Evolutionary conservation across 768 basidiomycete genomes (phyloP).

Genomic region (Suillus discolor): DNA sequence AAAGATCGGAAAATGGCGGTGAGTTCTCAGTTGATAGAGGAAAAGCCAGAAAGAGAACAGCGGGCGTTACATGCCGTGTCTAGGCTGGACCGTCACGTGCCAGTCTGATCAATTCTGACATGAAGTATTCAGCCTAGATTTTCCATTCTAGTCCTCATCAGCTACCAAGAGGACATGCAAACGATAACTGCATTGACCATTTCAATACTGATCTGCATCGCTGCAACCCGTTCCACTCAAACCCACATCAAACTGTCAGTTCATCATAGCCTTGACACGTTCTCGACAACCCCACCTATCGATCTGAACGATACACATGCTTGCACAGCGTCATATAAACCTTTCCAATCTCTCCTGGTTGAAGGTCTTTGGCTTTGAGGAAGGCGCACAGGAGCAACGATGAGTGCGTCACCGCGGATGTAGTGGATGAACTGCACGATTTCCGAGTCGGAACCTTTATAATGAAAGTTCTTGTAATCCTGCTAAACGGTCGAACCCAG

Average conservation of each 20-base stretch:
- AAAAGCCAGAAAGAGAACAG: background rate
- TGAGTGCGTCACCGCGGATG: conserved; percentile 53
- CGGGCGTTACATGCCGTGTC: background rate
- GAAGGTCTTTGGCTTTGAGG: conserved; percentile 54
- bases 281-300: conserved; percentile 43
- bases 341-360: conserved; percentile 41
- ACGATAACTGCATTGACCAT: background rate
- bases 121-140: background rate
- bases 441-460: conserved; percentile 68
- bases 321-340: conserved; percentile 58
- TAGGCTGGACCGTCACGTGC: too few relatives aligned
- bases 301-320: conserved; percentile 55
- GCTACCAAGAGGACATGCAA: background rate
- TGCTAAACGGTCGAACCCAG: conserved; percentile 12
- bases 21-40: too few relatives aligned
- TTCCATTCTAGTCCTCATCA: background rate
- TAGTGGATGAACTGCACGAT: conserved; percentile 60
- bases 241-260: conserved; percentile 34
- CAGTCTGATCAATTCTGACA: too few relatives aligned
- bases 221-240: conserved; percentile 71
- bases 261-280: conserved; percentile 44
- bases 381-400: conserved; percentile 65
- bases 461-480: conserved; percentile 78
- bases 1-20: background rate
- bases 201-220: background rate